These are phyloP conservation scores for Nasturtium officinale DNA, from an alignment of 345 rosid genomes.

Conservation along the genomic window DNA sequence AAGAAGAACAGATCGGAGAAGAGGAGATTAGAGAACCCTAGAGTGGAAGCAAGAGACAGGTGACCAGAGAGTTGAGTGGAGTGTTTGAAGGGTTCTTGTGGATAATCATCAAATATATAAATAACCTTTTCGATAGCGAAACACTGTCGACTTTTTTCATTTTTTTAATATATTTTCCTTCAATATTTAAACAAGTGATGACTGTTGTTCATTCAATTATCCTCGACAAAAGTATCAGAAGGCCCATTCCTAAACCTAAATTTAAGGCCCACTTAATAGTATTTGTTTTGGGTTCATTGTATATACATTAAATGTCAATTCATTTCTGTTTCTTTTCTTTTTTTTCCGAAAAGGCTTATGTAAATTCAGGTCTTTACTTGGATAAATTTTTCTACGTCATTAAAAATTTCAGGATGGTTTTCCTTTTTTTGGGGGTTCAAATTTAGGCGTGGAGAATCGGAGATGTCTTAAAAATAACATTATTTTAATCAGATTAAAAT, in stretches of 20 bases:
- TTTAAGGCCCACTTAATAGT: constrained; percentile 16
- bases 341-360: not conserved
- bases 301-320: not conserved
- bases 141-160: constrained; percentile 4
- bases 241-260: constrained; percentile 21
- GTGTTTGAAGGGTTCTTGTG: constrained; percentile 33
- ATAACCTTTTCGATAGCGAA: constrained; percentile 25
- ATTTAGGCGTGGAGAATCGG: too few species aligned
- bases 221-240: not conserved
- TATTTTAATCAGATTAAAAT: not conserved
- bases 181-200: constrained; percentile 5
- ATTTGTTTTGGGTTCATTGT: not conserved
- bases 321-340: too few species aligned
- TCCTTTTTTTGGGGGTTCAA: too few species aligned
- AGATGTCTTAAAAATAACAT: too few species aligned
- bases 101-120: constrained; percentile 39
- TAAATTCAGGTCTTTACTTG: too few species aligned
- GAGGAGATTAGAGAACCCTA: constrained; percentile 27
- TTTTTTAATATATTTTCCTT: not conserved
- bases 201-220: constrained; percentile 33
- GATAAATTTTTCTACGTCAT: too few species aligned
- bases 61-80: constrained; percentile 33
- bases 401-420: too few species aligned
- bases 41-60: constrained; percentile 32
- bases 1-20: constrained; percentile 28